These are phyloP conservation scores for Nakaseomyces bracarensis DNA, from an alignment of 1,139 yeast species.

Conservation along the genomic window DNA sequence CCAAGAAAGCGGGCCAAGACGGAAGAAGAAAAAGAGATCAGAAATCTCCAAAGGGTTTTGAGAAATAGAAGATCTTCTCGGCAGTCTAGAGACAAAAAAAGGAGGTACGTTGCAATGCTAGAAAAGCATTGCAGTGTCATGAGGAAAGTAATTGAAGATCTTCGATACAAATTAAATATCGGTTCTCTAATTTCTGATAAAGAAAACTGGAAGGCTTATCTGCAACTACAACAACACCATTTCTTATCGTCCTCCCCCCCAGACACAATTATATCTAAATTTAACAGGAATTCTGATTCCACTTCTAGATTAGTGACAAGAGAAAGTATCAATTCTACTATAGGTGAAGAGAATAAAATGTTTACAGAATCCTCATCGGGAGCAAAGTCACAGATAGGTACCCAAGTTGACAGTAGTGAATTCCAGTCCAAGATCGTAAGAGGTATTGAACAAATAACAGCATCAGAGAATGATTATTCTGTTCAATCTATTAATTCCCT, in stretches of 20 bases:
- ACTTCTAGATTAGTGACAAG: constrained; percentile 1
- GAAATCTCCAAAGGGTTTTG: constrained; percentile 83
- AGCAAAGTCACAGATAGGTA: background rate
- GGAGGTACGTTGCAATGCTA: constrained; percentile 80
- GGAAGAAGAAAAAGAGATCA: constrained; percentile 92
- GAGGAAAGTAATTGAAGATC: constrained; percentile 23
- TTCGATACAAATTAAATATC: constrained; percentile 18
- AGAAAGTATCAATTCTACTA: background rate
- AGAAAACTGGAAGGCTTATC: constrained; percentile 2
- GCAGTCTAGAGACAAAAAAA: constrained; percentile 92
- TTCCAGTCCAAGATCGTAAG: background rate
- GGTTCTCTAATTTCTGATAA: background rate
- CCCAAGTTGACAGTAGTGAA: background rate
- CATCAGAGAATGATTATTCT: background rate
- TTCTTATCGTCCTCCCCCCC: background rate
- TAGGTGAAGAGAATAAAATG: background rate
- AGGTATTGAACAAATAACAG: background rate
- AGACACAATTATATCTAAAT: background rate
- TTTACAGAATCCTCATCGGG: background rate
- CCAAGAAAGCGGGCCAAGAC: constrained; percentile 97
- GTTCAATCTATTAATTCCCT: background rate
- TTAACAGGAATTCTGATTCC: background rate
- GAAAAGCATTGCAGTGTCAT: constrained; percentile 37
- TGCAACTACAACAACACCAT: background rate
- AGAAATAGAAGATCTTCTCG: constrained; percentile 97